Evolutionary conservation across 441 rosid species (phyloP).

Genomic region (Adansonia grandidieri): DNA sequence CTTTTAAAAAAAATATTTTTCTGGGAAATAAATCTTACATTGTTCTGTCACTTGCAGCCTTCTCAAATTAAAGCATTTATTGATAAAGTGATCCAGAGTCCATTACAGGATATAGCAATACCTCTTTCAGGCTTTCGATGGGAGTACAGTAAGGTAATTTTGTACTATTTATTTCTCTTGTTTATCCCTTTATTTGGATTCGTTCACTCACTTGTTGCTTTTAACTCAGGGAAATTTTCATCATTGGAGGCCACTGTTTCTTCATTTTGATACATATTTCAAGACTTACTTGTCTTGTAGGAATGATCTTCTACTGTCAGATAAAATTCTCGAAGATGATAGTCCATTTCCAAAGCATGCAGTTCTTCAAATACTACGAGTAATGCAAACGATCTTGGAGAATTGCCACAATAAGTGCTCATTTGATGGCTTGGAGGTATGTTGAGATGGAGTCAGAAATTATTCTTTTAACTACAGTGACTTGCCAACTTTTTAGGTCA

Average conservation of each 20-base stretch:
- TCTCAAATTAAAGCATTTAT: conserved; percentile 83
- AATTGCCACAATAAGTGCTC: conserved; percentile 93
- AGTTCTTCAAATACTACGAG: conserved; percentile 85
- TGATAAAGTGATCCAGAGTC: conserved; percentile 97
- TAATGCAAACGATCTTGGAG: conserved; percentile 90
- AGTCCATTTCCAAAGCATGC: conserved; percentile 80
- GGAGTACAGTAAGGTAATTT: conserved; percentile 88
- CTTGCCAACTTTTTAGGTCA: background rate
- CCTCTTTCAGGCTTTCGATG: conserved; percentile 97
- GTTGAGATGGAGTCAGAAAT: conserved; percentile 23
- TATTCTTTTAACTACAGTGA: background rate
- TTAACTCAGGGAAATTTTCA: conserved; percentile 87
- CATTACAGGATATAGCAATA: conserved; percentile 92
- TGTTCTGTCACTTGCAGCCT: conserved; percentile 63
- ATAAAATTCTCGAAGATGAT: conserved; percentile 68
- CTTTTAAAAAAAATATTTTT: background rate
- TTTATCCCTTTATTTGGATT: conserved; percentile 16
- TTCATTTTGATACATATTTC: conserved; percentile 93
- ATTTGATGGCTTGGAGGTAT: conserved; percentile 95
- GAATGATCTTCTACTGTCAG: conserved; percentile 82
- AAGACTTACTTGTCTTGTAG: conserved; percentile 83
- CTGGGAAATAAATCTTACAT: conserved; percentile 20
- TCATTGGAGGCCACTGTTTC: conserved; percentile 98
- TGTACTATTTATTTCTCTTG: conserved; percentile 11
- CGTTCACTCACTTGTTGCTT: conserved; percentile 38